Evolutionary conservation across 352 stramenopile genomes (phyloP), one percentile per base, ranked within the genome.

Genomic region (Globisporangium polare): DNA sequence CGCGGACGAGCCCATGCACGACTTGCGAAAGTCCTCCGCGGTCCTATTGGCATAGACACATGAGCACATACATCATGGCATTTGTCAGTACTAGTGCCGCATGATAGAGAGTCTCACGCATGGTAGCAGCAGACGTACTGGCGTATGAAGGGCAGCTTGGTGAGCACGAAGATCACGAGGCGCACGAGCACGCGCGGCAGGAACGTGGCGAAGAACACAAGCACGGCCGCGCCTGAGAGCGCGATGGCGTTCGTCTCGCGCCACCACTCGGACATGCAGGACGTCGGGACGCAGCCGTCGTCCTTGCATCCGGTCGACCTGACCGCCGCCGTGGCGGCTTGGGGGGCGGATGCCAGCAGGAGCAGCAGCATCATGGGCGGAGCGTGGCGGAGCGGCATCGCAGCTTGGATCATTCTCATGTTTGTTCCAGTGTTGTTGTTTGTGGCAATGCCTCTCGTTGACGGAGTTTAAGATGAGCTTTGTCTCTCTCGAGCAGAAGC

Each of bases 141-240:
- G 26, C 70, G 80, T 55, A 96, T 80, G 66, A 94, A 94, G 15
- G 83, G 82, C 49, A 96, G 62, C 62, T 96, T 94, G 9, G 82
- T 89, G 53, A 96, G 70, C 67, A 92, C 83, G 64, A 94, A 92
- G 56, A 96, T 90, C 53, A 93, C 69, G 52, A 96, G 68, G 2
- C 85, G 80, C 39, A 96, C 81, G 52, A 94, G 76, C 54, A 96
- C 82, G 37, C 85, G 83, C 24, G 87, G 87, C 58, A 96, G 62
- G 66, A 96, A 96, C 27, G 87, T 93, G 29, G 87, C 87, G 62
- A 93, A 92, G 69, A 96, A 94, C 56, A 96, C 70, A 35, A 96
- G 65, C 17, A 93, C 83, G 13, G 80, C 79, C 12, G 87, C 82
- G 49, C 75, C 70, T 0, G 83, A 77, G 39, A 94, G 69, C 58